Evolutionary conservation across 2,329 filamentous ascomycete species (phyloP), one percentile per base, ranked within the genome.

Genomic region (Ophioceras dolichostomum): DNA sequence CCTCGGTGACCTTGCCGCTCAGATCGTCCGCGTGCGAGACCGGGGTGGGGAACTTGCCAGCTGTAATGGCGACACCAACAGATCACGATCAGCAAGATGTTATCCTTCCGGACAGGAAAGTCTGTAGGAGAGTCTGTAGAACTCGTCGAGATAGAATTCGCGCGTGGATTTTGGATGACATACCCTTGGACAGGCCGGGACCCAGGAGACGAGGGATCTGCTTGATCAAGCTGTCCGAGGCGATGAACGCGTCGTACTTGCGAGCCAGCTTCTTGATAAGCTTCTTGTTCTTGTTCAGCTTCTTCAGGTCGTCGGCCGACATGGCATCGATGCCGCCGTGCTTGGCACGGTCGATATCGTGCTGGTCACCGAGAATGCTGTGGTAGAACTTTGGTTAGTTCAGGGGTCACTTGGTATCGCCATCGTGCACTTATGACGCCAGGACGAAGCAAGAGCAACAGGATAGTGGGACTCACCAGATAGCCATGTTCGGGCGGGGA

Each of bases 251-350:
- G 69, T 98, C 91, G 81, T 98, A 96, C 78, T 98, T 98, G 80
- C 88, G 87, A 49, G 91, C 91, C 52, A 98, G 84, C 83, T 98
- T 98, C 87, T 98, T 98, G 82, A 98, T 95, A 60, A 96, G 82
- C 83, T 98, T 98, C 85, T 98, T 96, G 86, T 98, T 98, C 86
- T 98, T 98, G 83, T 98, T 98, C 55, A 98, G 86, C 83, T 98
- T 98, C 85, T 98, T 98, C 72, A 98, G 73, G 70, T 98, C 91
- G 59, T 98, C 91, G 51, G 85, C 70, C 59, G 85, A 94, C 91
- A 96, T 96, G 72, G 89, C 87, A 63, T 98, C 91, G 55, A 96
- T 79, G 65, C 87, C 89, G 60, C 87, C 84, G 77, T 98, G 91
- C 82, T 98, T 98, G 62, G 91, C 89, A 78, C 91, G 88, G 67